These are phyloP conservation scores for Cyclotella cryptica DNA, from an alignment of 108 stramenopile species.

Conservation along the genomic window DNA sequence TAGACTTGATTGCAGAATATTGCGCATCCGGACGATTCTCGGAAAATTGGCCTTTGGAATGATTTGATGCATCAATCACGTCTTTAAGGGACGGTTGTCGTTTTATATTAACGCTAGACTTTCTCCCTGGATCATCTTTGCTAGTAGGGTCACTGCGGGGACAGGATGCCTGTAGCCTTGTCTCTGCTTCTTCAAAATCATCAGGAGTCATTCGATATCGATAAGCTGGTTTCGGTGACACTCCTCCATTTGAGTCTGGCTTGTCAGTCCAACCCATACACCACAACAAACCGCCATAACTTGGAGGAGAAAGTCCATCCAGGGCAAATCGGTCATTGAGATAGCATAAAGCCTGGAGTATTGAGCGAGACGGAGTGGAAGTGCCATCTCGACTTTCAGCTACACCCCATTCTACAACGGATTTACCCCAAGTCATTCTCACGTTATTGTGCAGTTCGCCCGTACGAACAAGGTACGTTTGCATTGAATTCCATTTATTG, in stretches of 20 bases:
- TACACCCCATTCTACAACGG: constrained; percentile 64
- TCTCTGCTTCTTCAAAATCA: constrained; percentile 51
- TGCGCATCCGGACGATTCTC: not conserved
- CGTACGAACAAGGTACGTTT: constrained; percentile 63
- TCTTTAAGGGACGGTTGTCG: constrained; percentile 6
- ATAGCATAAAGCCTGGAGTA: constrained; percentile 49
- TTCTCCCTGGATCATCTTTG: not conserved
- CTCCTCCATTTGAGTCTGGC: constrained; percentile 46
- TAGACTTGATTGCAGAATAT: not conserved
- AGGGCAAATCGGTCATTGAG: constrained; percentile 82
- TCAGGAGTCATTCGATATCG: constrained; percentile 46
- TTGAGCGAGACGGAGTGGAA: constrained; percentile 10
- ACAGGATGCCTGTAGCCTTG: constrained; percentile 1
- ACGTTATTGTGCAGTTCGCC: constrained; percentile 88
- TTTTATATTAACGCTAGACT: not conserved
- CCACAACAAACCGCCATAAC: constrained; percentile 79
- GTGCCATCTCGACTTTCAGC: not conserved
- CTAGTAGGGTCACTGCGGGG: not conserved
- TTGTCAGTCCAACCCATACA: constrained; percentile 80
- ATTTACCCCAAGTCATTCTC: constrained; percentile 86
- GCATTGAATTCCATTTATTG: constrained; percentile 76
- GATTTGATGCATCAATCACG: not conserved
- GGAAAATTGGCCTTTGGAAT: not conserved
- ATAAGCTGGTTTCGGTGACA: constrained; percentile 51
- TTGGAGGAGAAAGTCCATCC: constrained; percentile 80